Base-by-base conservation (phyloP, 768 basidiomycete genomes). In the Vishniacozyma victoriae region DNA sequence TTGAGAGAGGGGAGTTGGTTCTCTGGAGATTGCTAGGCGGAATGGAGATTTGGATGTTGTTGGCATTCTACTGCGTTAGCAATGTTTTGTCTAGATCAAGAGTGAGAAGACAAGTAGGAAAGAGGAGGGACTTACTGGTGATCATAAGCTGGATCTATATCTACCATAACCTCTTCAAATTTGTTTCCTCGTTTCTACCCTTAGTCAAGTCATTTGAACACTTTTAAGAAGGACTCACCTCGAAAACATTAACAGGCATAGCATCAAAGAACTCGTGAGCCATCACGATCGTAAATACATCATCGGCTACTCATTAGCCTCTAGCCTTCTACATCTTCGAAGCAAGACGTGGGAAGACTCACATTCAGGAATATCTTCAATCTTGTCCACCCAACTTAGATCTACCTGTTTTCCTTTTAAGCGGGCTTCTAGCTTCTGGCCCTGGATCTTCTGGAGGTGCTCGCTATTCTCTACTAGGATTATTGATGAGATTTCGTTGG, bases 191-290 rank as follows among this genome's bases (percentile, higher is more conserved):
- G 79, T 82, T 82, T 82, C 89, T 33, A 33, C 29, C 29, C 9
- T 33, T n/a, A 33, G 29, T n/a, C 87, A 90, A 62, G 24, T 5
- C 48, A 44, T 44, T 55, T 57, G 53, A 57, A 26, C 14, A 15
- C 2, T 12, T 12, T 27, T 15, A 40, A 35, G 19, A 13, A 26
- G 2, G 14, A 66, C 76, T 11, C 55, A 89, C 91, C 76, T 93
- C 82, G 29, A 97, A 74, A 29, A 91, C 75, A 70, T 95, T 87
- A 39, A 96, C 82, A 0, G 95, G 93, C 36, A 99, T 76, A 0
- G 92, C 92, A 67, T 97, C 95, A 54, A 99, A 97, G 73, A 97
- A 93, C 65, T 97, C 95, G 71, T 99, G 92, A 0, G 95, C 95
- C 14, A 96, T 74, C 19, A 95, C 70, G 76, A 95, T 82, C 0